Evolutionary conservation across 345 rosid genomes (phyloP).

Genomic region (Camelina laxa): DNA sequence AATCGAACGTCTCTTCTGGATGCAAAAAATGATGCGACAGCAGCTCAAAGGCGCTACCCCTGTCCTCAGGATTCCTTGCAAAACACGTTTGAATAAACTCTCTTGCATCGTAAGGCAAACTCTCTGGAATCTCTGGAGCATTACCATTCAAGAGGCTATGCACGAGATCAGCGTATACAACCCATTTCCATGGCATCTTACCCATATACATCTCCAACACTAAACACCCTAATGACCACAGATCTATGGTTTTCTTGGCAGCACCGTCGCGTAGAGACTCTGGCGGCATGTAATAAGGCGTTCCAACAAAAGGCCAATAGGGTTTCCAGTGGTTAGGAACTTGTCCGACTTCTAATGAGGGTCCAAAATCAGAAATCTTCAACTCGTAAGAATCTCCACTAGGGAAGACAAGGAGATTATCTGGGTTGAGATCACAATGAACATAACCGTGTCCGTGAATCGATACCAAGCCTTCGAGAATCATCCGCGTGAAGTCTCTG

Average conservation of each 20-base stretch:
- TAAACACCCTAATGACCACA: conserved; percentile 37
- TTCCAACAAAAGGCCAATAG: conserved; percentile 4
- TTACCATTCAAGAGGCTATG: not conserved
- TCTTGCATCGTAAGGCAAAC: conserved; percentile 24
- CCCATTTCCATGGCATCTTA: not conserved
- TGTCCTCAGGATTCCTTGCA: not conserved
- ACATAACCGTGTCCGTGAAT: conserved; percentile 14
- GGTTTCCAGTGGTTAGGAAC: not conserved
- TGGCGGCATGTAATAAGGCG: conserved; percentile 15
- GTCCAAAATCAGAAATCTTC: conserved; percentile 24
- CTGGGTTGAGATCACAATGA: conserved; percentile 15
- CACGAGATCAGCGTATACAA: not conserved
- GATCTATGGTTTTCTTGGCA: not conserved
- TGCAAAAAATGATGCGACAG: conserved; percentile 7
- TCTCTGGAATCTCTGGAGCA: conserved; percentile 8
- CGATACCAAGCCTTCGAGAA: not conserved
- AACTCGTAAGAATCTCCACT: not conserved
- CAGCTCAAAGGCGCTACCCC: conserved; percentile 1
- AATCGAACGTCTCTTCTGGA: not conserved
- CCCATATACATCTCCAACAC: conserved; percentile 25
- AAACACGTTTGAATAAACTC: conserved; percentile 18
- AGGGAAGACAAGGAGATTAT: conserved; percentile 17
- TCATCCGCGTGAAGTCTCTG: conserved; percentile 16
- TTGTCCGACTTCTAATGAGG: not conserved
- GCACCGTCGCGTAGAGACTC: conserved; percentile 3